These are phyloP conservation scores for Botryotinia globosa DNA, from an alignment of 2,329 filamentous ascomycete genomes.

Conservation along the genomic window DNA sequence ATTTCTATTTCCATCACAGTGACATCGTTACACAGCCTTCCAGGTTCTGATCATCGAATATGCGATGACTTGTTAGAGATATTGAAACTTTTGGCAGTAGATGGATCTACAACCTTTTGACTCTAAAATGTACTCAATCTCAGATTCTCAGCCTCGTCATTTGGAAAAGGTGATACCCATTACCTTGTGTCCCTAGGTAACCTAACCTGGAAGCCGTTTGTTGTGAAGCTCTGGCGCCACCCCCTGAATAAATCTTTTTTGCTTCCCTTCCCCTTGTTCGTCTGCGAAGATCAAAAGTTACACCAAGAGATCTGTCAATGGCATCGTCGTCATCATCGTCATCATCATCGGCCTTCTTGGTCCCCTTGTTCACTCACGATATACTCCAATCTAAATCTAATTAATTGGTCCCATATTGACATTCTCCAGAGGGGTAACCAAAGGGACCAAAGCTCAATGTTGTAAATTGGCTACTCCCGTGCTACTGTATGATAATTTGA, in stretches of 20 bases:
- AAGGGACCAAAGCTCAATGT: neutral
- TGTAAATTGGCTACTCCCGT: neutral
- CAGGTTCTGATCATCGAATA: neutral
- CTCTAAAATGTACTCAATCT: neutral
- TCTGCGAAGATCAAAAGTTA: neutral
- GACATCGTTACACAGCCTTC: neutral
- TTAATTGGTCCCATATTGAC: constrained; percentile 3
- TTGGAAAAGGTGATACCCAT: neutral
- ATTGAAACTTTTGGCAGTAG: neutral
- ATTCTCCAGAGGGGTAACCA: neutral
- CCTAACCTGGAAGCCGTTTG: no score
- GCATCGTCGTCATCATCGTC: no score
- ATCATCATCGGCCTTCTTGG: neutral
- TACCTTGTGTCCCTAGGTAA: neutral
- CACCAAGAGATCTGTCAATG: neutral
- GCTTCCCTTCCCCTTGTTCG: neutral
- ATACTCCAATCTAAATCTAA: constrained; percentile 7
- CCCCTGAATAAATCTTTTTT: constrained; percentile 5
- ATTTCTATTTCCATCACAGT: neutral
- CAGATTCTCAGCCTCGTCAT: constrained; percentile 10
- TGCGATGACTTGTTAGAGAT: neutral
- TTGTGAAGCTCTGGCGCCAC: constrained; percentile 4
- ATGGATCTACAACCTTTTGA: constrained; percentile 1
- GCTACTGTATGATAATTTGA: constrained; percentile 1
- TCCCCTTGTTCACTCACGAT: neutral